Conservation (phyloP, 2,329 filamentous ascomycete genomes). For the Cadophora sp. region DNA sequence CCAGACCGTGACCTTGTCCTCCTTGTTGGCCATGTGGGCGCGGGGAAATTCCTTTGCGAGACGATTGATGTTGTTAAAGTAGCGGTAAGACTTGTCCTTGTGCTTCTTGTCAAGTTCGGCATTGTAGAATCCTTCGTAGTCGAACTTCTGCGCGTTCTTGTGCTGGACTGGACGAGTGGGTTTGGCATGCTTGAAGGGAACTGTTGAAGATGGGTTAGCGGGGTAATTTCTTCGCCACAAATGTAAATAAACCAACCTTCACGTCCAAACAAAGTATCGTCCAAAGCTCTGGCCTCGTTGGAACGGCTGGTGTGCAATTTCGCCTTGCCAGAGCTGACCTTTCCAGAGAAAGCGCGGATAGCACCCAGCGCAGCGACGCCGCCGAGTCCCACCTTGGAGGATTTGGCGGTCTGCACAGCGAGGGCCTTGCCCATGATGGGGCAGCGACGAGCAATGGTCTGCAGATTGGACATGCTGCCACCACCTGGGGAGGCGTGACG, state of each 20-base stretch:
- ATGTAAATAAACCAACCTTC: slow-evolving; percentile 53
- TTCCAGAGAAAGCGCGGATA: slow-evolving; percentile 58
- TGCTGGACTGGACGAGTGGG: slow-evolving; percentile 30
- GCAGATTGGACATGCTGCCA: slow-evolving; percentile 95
- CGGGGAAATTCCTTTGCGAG: slow-evolving; percentile 95
- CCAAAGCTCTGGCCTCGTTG: slow-evolving; percentile 80
- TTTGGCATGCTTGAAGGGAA: slow-evolving; percentile 37
- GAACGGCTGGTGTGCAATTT: slow-evolving; percentile 81
- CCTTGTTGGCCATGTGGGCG: slow-evolving; percentile 84
- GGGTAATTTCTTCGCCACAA: slow-evolving; percentile 16
- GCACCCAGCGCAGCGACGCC: slow-evolving; percentile 54
- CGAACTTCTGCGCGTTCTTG: slow-evolving; percentile 66
- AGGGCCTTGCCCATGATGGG: slow-evolving; percentile 99
- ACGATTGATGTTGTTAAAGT: slow-evolving; percentile 99
- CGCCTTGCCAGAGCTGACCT: slow-evolving; percentile 66
- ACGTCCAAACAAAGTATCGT: slow-evolving; percentile 58
- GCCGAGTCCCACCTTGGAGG: slow-evolving; percentile 51
- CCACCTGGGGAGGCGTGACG: slow-evolving; percentile 73
- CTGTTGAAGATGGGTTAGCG: slow-evolving; percentile 37
- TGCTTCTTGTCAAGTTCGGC: slow-evolving; percentile 96
- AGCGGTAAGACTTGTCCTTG: slow-evolving; percentile 99
- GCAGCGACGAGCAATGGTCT: slow-evolving; percentile 92
- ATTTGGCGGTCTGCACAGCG: slow-evolving; percentile 77
- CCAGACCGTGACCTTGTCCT: slow-evolving; percentile 95
- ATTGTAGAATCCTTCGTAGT: slow-evolving; percentile 91